A percentile compares a stretch with the other conserved stretches of the same genome.
These are phyloP conservation scores for Epichloe elymi DNA, from an alignment of 2,329 filamentous ascomycete genomes.

Conservation along the genomic window DNA sequence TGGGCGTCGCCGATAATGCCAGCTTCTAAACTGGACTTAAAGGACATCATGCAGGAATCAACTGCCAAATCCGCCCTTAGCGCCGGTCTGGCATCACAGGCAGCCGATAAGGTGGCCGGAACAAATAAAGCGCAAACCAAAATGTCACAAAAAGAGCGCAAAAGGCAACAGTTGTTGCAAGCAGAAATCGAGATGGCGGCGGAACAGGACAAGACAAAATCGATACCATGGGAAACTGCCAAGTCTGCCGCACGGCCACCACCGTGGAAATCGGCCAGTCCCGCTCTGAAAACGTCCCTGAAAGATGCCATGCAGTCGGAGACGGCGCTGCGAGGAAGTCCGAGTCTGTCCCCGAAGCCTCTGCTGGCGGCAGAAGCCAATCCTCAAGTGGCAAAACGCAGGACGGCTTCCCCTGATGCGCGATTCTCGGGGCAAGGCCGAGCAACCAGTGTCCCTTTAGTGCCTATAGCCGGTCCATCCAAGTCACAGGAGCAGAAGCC, in stretches of 20 bases:
- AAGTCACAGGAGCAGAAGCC: slow-evolving; percentile 23
- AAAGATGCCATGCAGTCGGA: slow-evolving; percentile 32
- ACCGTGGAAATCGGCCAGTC: slow-evolving; percentile 54
- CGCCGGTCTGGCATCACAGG: slow-evolving; percentile 39
- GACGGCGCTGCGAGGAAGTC: slow-evolving; percentile 13
- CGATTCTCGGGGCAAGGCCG: slow-evolving; percentile 46
- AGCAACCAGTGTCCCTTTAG: slow-evolving; percentile 20
- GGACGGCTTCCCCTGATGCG: slow-evolving; percentile 49
- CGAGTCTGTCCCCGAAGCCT: slow-evolving; percentile 25
- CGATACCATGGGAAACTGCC: slow-evolving; percentile 33
- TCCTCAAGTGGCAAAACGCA: slow-evolving; percentile 25
- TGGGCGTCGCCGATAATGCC: slow-evolving; percentile 40
- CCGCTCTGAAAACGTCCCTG: slow-evolving; percentile 34
- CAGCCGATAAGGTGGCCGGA: slow-evolving; percentile 25
- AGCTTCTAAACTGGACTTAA: slow-evolving; percentile 56
- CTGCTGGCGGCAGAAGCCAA: slow-evolving; percentile 30
- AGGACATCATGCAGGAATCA: slow-evolving; percentile 58
- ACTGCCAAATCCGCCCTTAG: slow-evolving; percentile 40
- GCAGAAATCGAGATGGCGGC: slow-evolving; percentile 30
- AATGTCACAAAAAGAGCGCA: slow-evolving; percentile 84
- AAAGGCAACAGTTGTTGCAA: slow-evolving; percentile 63
- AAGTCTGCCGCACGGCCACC: slow-evolving; percentile 27
- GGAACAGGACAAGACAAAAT: slow-evolving; percentile 15
- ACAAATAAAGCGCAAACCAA: slow-evolving; percentile 36
- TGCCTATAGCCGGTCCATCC: slow-evolving; percentile 14